Base-by-base conservation (phyloP, 257 asterid species). In the Oldenlandia corymbosa region DNA sequence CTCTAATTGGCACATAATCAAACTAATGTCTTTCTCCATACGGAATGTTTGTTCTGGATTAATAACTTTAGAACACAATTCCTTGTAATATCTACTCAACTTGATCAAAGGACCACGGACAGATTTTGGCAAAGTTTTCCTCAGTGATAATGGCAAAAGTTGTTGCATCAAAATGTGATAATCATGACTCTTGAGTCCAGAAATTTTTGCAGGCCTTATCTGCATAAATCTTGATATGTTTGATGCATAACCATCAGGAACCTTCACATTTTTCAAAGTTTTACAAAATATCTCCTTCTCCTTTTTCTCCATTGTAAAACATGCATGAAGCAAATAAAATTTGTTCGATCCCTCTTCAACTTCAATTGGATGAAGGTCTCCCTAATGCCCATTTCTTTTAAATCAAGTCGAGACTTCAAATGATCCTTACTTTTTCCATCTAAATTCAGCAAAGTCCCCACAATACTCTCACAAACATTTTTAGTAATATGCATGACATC, bases 141-240 rank as follows among this genome's bases (percentile, higher is more conserved):
- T 61, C 20, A 61, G 30, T 31, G 46, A n/a, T 57, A 57, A 30
- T 1, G 39, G 53, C 21, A 61, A n/a, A 4, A 61, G 54, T 42
- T 61, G 55, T 28, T 14, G 42, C 66, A 43, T 61, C 16, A 61
- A 5, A 61, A 61, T 61, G 28, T 43, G 66, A 61, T 26, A 61
- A 61, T 61, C 66, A 45, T 61, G 55, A 30, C 56, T 43, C 27
- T 61, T 61, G 1, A 61, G 27, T 8, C 66, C 56, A 45, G 20
- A 21, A 61, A 61, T 0, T 18, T 46, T 61, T 8, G 55, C 27
- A 13, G 55, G 66, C 49, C 27, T 61, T 26, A 43, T 2, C 21
- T 31, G 30, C 21, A 61, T 28, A 45, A 41, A 26, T 10, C n/a
- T 30, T 61, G 55, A 49, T 5, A 49, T 49, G 21, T 49, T 49